Base-by-base conservation (phyloP, 2,329 filamentous ascomycete species). In the Hymenoscyphus occultus region DNA sequence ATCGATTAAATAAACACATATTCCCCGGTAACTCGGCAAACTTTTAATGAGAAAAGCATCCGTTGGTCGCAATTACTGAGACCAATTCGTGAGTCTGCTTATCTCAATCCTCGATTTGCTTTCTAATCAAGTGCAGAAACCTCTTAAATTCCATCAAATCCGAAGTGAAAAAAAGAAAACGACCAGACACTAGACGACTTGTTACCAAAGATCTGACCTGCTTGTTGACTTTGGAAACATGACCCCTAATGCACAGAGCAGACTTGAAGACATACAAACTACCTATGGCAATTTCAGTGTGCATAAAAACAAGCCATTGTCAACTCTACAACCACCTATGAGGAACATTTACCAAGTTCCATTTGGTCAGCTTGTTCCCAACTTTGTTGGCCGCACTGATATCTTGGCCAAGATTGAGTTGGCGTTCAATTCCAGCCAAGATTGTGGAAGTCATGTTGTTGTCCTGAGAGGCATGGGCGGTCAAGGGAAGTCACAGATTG, bases 401-500 rank as follows among this genome's bases (percentile, higher is more conserved):
- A 63, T 68, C 3, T 62, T 72, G 5, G 22, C n/a, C 1, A 65
- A 7, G 19, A 71, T 72, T 14, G 60, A 69, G 31, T 35, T 22
- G 5, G 61, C 63, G 13, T 64, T 66, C 14, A 57, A 61, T 16
- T 28, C 31, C 14, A 39, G 57, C 12, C 19, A 19, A 31, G n/a
- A 7, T 28, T 12, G 19, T 22, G 62, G 61, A 19, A 61, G 64
- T 22, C 59, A 58, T 22, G 32, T 70, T 28, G 64, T 72, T 28
- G 68, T 71, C 12, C 35, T 72, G 3, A 58, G 65, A 0, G 71
- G 66, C 5, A 61, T 71, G 14, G 70, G 70, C 16, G 71, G 71
- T 1, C 69, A 71, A 64, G 71, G 71, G 6, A 72, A 72, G 57
- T 70, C 70, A 12, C 70, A 72, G 45, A 65, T 71, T 22, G 69